These are phyloP conservation scores for Ceratocystis variospora DNA, from an alignment of 2,329 filamentous ascomycete genomes.

Conservation along the genomic window DNA sequence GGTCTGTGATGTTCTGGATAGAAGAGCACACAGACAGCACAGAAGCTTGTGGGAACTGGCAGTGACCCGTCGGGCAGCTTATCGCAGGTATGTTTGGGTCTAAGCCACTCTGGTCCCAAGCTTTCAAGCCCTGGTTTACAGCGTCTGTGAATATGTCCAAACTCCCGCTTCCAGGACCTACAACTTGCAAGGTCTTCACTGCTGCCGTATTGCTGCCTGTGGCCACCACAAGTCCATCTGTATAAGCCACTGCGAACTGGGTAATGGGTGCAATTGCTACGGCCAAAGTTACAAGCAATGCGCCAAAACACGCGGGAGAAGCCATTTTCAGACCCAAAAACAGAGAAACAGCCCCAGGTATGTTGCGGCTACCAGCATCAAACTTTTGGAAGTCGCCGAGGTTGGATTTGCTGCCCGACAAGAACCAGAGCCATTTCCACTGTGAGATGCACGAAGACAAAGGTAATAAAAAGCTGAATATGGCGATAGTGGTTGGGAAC, in stretches of 20 bases:
- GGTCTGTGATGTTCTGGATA: conserved; percentile 22
- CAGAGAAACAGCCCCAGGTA: conserved; percentile 21
- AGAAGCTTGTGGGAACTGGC: conserved; percentile 20
- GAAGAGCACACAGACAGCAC: conserved; percentile 22
- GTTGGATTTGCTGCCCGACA: conserved; percentile 21
- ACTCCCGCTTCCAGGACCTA: not conserved
- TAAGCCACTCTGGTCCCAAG: conserved; percentile 1
- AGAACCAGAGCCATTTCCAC: conserved; percentile 27
- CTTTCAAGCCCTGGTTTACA: not conserved
- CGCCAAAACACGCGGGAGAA: conserved; percentile 23
- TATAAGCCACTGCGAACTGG: conserved; percentile 17
- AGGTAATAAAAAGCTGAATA: conserved; percentile 22
- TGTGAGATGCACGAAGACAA: conserved; percentile 24
- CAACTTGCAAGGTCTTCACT: conserved; percentile 4
- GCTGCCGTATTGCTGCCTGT: not conserved
- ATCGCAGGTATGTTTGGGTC: not conserved
- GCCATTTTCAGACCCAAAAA: conserved; percentile 21
- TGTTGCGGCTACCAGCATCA: conserved; percentile 23
- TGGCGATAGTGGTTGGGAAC: conserved; percentile 24
- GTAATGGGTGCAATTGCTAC: conserved; percentile 20
- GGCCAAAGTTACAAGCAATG: conserved; percentile 21
- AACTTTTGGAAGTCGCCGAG: conserved; percentile 24
- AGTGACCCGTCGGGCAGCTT: conserved; percentile 20
- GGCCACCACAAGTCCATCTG: not conserved
- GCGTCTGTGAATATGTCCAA: not conserved